Evolutionary conservation across 225 moss, liverwort and hornwort species (phyloP).

Genomic region (Physcomitrellopsis africana): DNA sequence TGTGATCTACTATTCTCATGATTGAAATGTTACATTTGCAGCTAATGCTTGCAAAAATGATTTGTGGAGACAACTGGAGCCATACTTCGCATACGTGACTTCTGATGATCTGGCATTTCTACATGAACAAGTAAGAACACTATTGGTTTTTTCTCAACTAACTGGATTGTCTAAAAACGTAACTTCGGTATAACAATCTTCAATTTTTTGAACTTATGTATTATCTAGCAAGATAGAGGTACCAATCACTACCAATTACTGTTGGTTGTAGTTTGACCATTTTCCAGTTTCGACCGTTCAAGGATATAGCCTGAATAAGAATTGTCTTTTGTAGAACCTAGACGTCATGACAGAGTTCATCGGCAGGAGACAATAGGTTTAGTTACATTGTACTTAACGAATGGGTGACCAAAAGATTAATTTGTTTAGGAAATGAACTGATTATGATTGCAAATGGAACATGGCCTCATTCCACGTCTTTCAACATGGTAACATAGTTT

Average conservation of each 20-base stretch:
- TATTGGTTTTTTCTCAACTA: background rate
- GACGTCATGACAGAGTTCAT: too few species aligned
- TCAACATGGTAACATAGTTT: background rate
- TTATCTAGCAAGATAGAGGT: background rate
- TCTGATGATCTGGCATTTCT: conserved; percentile 52
- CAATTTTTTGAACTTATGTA: background rate
- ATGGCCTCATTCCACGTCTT: background rate
- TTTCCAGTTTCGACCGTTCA: background rate
- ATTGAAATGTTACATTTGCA: conserved; percentile 19
- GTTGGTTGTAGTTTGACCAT: background rate
- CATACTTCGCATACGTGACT: conserved; percentile 59
- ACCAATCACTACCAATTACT: background rate
- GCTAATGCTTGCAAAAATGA: conserved; percentile 44
- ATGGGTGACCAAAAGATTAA: too few species aligned
- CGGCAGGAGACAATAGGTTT: too few species aligned
- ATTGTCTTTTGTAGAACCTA: background rate
- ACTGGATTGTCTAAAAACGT: background rate
- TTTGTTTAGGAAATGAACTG: background rate
- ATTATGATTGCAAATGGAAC: too few species aligned
- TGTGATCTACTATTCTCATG: background rate
- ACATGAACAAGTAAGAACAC: conserved; percentile 48
- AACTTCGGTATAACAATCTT: background rate
- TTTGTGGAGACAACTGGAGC: conserved; percentile 72
- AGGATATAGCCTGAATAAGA: background rate
- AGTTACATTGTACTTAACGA: background rate